Evolutionary conservation across 345 rosid species (phyloP), one percentile per base, ranked within the genome.

Genomic region (Geranium rotundifolium): DNA sequence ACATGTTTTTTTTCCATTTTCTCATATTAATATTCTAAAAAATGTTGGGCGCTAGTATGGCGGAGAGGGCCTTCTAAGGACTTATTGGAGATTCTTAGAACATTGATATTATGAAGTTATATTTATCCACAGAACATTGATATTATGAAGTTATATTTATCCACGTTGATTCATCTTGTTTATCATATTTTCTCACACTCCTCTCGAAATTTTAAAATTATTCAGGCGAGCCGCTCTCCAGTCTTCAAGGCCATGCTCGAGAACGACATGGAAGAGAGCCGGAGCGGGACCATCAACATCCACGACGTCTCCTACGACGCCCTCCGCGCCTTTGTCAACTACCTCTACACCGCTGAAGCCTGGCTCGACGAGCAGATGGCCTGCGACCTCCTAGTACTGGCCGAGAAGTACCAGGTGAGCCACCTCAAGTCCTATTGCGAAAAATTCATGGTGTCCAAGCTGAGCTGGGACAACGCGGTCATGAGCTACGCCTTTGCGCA

Each of bases 241-340:
- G 91, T 92, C 37, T 89, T 92, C 59, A 82, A 80, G 75, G 96
- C 95, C 9, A 89, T 92, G 96, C 82, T 87, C 10, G 86, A 81
- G 75, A 89, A 87, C 57, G 95, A 87, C 74, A 92, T 81, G 96
- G 81, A 80, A 67, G 96, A 92, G 67, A 87, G 90, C 67, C 76
- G 75, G 19, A 89, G 98, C 18, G 96, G 95, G 23, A 87, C 87
- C 10, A 87, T 87, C 72, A 89, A 79, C 78, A 89, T 91, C 58
- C 73, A 72, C 17, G 91, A 89, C 29, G 84, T 78, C 5, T 79
- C 92, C 13, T 82, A 80, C 7, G 89, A 87, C 15, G 85, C 89
- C 3, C 89, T 89, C 31, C 86, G 80, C 5, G 60, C 83, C 17
- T 89, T 91, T 37, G 78, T 89, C 20, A 77, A 67, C 73, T 89